Evolutionary conservation across 2,329 filamentous ascomycete genomes (phyloP).

Genomic region (Fusarium irregulare): DNA sequence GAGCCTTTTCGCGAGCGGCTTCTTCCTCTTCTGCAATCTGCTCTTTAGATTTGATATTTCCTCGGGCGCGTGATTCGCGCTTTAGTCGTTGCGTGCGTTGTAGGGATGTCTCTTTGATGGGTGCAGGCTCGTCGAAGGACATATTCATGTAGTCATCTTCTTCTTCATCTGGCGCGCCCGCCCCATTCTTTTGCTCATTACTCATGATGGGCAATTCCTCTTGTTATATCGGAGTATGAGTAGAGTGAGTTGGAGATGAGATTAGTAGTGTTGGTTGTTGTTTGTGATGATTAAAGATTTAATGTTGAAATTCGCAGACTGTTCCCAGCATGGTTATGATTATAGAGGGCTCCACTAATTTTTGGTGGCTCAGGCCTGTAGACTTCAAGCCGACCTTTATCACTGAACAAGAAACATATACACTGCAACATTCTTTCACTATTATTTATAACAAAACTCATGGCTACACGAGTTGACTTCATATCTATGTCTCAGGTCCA

Average conservation of each 20-base stretch:
- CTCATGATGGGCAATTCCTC: constrained; percentile 15
- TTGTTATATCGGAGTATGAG: neutral
- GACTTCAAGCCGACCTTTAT: neutral
- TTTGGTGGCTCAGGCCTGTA: neutral
- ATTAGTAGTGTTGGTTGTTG: neutral
- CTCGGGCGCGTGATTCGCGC: constrained; percentile 74
- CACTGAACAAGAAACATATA: neutral
- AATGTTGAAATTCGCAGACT: constrained; percentile 2
- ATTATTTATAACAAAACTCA: neutral
- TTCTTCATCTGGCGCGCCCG: constrained; percentile 64
- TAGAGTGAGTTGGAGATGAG: neutral
- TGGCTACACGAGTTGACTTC: neutral
- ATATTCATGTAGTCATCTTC: constrained; percentile 99
- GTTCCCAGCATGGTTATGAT: neutral
- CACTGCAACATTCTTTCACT: neutral
- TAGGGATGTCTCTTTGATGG: constrained; percentile 65
- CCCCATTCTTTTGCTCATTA: constrained; percentile 18
- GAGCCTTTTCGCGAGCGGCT: constrained; percentile 77
- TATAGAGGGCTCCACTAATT: constrained; percentile 23
- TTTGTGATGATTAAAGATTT: constrained; percentile 8
- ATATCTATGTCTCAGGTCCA: neutral
- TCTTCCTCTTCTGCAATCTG: constrained; percentile 82
- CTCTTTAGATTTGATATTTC: constrained; percentile 80
- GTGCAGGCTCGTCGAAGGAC: constrained; percentile 77
- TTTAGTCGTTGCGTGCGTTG: constrained; percentile 65